Conservation (phyloP, 495 filamentous ascomycete genomes). For the Daldinia childiae region DNA sequence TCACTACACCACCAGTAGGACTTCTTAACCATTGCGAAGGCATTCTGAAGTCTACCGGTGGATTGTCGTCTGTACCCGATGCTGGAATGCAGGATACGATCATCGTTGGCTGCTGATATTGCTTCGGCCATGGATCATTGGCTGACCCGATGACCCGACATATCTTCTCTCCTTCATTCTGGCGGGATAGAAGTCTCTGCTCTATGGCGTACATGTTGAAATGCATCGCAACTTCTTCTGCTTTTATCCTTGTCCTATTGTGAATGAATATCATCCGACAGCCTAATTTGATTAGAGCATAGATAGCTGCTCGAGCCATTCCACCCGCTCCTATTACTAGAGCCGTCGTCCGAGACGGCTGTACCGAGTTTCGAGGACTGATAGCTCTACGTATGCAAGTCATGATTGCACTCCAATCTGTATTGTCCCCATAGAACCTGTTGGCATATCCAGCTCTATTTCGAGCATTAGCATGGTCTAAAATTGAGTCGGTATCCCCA, state of each 20-base stretch:
- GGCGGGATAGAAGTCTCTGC: conserved; percentile 52
- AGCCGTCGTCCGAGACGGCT: conserved; percentile 69
- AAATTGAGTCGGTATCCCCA: conserved; percentile 65
- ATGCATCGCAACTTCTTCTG: conserved; percentile 72
- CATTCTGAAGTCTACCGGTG: conserved; percentile 78
- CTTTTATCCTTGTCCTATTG: conserved; percentile 72
- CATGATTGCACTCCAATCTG: conserved; percentile 80
- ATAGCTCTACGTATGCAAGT: conserved; percentile 76
- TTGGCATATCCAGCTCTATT: conserved; percentile 71
- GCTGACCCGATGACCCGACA: conserved; percentile 69
- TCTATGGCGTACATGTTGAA: conserved; percentile 65
- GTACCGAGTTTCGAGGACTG: conserved; percentile 80
- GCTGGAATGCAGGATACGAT: conserved; percentile 81
- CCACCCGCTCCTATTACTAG: conserved; percentile 83
- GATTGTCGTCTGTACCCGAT: conserved; percentile 67
- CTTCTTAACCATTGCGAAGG: conserved; percentile 78
- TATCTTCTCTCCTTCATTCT: conserved; percentile 58
- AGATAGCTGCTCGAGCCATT: conserved; percentile 82
- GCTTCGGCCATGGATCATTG: conserved; percentile 71
- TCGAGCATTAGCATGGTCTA: conserved; percentile 71
- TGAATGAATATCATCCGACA: conserved; percentile 82
- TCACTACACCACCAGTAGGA: conserved; percentile 80
- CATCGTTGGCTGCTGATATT: conserved; percentile 73
- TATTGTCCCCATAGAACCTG: conserved; percentile 85
- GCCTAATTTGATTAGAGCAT: conserved; percentile 79